Percentiles rank a stretch among this genome's conserved stretches.
Conservation (phyloP, 257 asterid species). For the Craterostigma plantagineum region DNA sequence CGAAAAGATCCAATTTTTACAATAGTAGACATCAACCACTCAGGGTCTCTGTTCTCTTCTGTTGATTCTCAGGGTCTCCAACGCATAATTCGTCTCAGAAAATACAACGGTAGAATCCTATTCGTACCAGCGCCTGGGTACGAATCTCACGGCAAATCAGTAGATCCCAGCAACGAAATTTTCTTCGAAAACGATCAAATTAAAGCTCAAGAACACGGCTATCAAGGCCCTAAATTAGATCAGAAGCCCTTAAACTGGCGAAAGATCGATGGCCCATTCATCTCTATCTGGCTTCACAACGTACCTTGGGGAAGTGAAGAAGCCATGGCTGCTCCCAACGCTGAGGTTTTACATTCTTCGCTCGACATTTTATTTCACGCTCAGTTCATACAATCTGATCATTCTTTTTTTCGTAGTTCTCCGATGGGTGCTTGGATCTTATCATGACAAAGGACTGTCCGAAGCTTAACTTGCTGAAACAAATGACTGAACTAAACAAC, state of each 20-base stretch:
- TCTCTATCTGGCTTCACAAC: conserved; percentile 93
- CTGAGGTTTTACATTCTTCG: conserved; percentile 30
- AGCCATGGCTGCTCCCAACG: conserved; percentile 90
- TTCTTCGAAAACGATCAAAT: conserved; percentile 8
- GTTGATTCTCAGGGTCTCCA: conserved; percentile 53
- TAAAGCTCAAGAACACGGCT: conserved; percentile 19
- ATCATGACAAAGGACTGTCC: conserved; percentile 67
- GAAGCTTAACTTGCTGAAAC: conserved; percentile 36
- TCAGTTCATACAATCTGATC: not conserved
- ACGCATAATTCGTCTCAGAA: conserved; percentile 59
- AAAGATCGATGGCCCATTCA: conserved; percentile 74
- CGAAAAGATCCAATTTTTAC: not conserved
- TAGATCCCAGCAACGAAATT: conserved; percentile 20
- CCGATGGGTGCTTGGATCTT: conserved; percentile 93
- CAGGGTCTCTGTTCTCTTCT: too few species aligned
- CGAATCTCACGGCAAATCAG: conserved; percentile 50
- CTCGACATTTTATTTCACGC: not conserved
- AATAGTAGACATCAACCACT: conserved; percentile 5
- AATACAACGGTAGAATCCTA: conserved; percentile 51
- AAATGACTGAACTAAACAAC: conserved; percentile 39
- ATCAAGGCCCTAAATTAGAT: conserved; percentile 52
- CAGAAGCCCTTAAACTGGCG: conserved; percentile 52
- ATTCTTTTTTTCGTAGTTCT: conserved; percentile 32
- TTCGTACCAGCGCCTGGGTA: conserved; percentile 73
- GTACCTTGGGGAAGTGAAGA: conserved; percentile 94